These are phyloP conservation scores for Cladophialophora yegresii DNA, from an alignment of 2,329 filamentous ascomycete species.

Conservation along the genomic window DNA sequence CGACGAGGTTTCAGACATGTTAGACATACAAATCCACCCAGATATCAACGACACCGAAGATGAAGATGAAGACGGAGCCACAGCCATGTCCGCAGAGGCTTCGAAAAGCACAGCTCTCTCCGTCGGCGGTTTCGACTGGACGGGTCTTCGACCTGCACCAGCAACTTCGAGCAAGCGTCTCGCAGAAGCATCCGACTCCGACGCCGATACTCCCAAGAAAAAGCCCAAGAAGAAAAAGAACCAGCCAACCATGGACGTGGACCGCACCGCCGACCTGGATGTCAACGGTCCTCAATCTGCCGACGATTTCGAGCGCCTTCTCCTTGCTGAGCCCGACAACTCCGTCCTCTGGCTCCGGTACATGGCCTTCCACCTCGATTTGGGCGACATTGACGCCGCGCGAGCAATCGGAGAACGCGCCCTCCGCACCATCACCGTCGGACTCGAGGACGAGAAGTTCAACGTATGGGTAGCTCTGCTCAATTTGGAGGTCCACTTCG, in stretches of 20 bases:
- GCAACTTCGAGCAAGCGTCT: conserved; percentile 47
- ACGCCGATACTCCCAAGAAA: conserved; percentile 53
- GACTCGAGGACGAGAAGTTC: conserved; percentile 87
- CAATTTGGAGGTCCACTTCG: conserved; percentile 91
- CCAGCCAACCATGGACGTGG: conserved; percentile 76
- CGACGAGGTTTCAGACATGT: conserved; percentile 44
- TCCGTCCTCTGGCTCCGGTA: conserved; percentile 93
- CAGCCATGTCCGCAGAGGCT: not conserved
- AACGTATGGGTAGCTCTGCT: conserved; percentile 94
- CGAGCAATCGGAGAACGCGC: conserved; percentile 88
- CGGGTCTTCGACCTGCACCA: conserved; percentile 49
- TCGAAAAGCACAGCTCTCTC: conserved; percentile 56
- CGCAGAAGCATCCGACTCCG: conserved; percentile 57
- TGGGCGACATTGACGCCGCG: conserved; percentile 84
- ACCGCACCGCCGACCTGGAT: conserved; percentile 90
- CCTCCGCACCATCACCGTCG: conserved; percentile 84
- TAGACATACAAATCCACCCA: conserved; percentile 45
- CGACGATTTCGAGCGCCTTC: conserved; percentile 88
- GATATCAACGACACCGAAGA: conserved; percentile 41
- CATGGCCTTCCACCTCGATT: conserved; percentile 97
- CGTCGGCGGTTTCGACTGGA: conserved; percentile 85
- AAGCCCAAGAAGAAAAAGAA: conserved; percentile 69
- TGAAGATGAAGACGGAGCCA: conserved; percentile 47
- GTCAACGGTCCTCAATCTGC: conserved; percentile 83
- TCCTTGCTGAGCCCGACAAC: conserved; percentile 91